These are phyloP conservation scores for Collybiopsis confluens DNA, from an alignment of 768 basidiomycete species.

Conservation along the genomic window DNA sequence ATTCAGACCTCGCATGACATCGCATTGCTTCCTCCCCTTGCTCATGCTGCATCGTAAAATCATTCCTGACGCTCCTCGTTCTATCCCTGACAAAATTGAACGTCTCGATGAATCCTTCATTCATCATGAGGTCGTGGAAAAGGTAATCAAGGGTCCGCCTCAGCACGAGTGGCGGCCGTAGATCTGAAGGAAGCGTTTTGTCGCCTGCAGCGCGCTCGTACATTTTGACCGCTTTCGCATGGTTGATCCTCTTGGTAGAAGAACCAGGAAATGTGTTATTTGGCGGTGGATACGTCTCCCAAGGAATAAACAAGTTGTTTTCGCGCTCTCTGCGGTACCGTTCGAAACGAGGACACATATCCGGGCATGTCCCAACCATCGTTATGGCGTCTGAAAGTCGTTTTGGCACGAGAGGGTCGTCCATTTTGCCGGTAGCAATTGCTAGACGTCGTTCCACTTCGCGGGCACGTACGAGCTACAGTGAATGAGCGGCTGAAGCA, in stretches of 20 bases:
- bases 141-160: slow-evolving; percentile 92
- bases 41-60: slow-evolving; percentile 91
- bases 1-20: slow-evolving; percentile 76
- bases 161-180: slow-evolving; percentile 82
- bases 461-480: slow-evolving; percentile 67
- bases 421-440: slow-evolving; percentile 83
- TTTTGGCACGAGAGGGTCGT: slow-evolving; percentile 76
- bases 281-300: slow-evolving; percentile 68
- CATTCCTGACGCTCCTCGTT: slow-evolving; percentile 83
- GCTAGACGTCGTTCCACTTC: slow-evolving; percentile 68
- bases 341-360: slow-evolving; percentile 96
- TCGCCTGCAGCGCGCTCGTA: slow-evolving; percentile 95
- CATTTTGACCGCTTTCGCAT: slow-evolving; percentile 85
- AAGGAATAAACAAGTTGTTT: slow-evolving; percentile 72
- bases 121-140: slow-evolving; percentile 74
- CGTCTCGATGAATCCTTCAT: slow-evolving; percentile 64
- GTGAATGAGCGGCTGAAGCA: too few relatives aligned
- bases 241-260: slow-evolving; percentile 80
- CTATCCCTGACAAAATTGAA: slow-evolving; percentile 90
- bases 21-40: slow-evolving; percentile 76
- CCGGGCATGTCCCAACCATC: slow-evolving; percentile 87
- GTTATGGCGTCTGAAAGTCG: slow-evolving; percentile 86
- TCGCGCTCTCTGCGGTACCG: slow-evolving; percentile 86
- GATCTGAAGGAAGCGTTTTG: slow-evolving; percentile 85
- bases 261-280: slow-evolving; percentile 8